Percentiles rank a stretch among this genome's conserved stretches.
Conservation (phyloP, 2,329 filamentous ascomycete genomes). For the Alternaria postmessia region DNA sequence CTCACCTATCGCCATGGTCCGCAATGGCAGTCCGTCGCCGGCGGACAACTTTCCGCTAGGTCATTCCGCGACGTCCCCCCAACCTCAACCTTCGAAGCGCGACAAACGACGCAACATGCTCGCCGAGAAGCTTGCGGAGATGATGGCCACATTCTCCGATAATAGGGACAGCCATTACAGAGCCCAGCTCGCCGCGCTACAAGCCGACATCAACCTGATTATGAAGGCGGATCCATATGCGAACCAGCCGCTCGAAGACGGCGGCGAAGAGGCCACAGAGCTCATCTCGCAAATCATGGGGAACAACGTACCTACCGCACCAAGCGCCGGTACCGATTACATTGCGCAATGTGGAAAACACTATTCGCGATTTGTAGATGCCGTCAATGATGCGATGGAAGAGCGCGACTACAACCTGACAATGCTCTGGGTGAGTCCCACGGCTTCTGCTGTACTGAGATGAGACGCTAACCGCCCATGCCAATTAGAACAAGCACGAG, state of each 20-base stretch:
- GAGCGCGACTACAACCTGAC: constrained; percentile 84
- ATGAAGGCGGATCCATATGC: constrained; percentile 84
- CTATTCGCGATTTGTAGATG: constrained; percentile 84
- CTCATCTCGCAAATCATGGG: constrained; percentile 60
- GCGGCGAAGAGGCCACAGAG: constrained; percentile 71
- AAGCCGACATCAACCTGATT: constrained; percentile 87
- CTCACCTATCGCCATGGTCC: constrained; percentile 43
- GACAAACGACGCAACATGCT: constrained; percentile 89
- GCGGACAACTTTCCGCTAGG: constrained; percentile 47
- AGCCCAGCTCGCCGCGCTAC: constrained; percentile 89
- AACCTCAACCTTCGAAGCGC: constrained; percentile 74
- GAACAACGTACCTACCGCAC: constrained; percentile 51
- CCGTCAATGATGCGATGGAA: constrained; percentile 88
- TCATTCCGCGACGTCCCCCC: constrained; percentile 54
- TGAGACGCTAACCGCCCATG: constrained; percentile 22
- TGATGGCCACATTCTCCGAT: constrained; percentile 79
- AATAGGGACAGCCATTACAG: constrained; percentile 87
- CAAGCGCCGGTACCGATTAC: constrained; percentile 72
- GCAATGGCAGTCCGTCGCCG: constrained; percentile 49
- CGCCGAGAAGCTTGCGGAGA: constrained; percentile 76
- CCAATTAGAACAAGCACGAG: constrained; percentile 63
- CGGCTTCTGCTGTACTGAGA: not conserved
- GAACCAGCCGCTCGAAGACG: constrained; percentile 71
- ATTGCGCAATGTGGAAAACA: constrained; percentile 74
- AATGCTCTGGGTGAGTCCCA: constrained; percentile 74